phyloP scores from a whole-genome alignment of 2,329 filamentous ascomycete species.

The Aspergillaceae sp. region DNA sequence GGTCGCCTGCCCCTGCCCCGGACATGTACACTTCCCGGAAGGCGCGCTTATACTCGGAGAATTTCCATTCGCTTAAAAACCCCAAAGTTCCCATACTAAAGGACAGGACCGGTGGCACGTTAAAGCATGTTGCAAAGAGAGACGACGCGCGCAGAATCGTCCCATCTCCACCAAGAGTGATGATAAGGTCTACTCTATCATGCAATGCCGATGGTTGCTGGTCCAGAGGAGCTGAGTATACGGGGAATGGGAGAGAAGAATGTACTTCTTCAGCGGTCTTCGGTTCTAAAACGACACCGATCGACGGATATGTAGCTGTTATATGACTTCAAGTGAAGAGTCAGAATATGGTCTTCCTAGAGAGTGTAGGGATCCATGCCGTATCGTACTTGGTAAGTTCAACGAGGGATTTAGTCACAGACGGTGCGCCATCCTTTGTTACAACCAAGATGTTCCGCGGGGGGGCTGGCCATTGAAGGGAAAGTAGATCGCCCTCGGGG shows the following conservation, averaged over 20 bases:
- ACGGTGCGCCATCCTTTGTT: slow-evolving; percentile 54
- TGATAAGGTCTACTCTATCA: slow-evolving; percentile 76
- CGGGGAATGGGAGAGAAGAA: slow-evolving; percentile 60
- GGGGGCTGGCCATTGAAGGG: slow-evolving; percentile 58
- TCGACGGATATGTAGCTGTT: slow-evolving; percentile 65
- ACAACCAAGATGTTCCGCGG: slow-evolving; percentile 61
- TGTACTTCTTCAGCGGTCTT: slow-evolving; percentile 65
- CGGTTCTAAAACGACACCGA: slow-evolving; percentile 76
- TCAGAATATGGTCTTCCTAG: slow-evolving; percentile 5
- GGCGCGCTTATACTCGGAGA: slow-evolving; percentile 81
- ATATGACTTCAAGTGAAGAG: slow-evolving; percentile 56
- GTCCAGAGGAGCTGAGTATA: slow-evolving; percentile 48
- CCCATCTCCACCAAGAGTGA: slow-evolving; percentile 87
- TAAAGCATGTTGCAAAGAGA: slow-evolving; percentile 70
- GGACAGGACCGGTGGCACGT: slow-evolving; percentile 81
- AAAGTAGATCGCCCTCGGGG: slow-evolving; percentile 51
- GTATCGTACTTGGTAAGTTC: slow-evolving; percentile 45
- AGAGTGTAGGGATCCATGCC: neutral
- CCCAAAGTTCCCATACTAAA: slow-evolving; percentile 97
- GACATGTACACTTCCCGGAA: slow-evolving; percentile 91
- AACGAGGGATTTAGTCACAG: slow-evolving; percentile 48
- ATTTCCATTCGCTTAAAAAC: slow-evolving; percentile 95
- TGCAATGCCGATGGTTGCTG: slow-evolving; percentile 47
- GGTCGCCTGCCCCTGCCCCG: slow-evolving; percentile 47
- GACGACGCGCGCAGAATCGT: slow-evolving; percentile 81